A percentile compares a stretch with the other conserved stretches of the same genome.
These are phyloP conservation scores for Pholiota microspora DNA, from an alignment of 768 basidiomycete species.

Conservation along the genomic window DNA sequence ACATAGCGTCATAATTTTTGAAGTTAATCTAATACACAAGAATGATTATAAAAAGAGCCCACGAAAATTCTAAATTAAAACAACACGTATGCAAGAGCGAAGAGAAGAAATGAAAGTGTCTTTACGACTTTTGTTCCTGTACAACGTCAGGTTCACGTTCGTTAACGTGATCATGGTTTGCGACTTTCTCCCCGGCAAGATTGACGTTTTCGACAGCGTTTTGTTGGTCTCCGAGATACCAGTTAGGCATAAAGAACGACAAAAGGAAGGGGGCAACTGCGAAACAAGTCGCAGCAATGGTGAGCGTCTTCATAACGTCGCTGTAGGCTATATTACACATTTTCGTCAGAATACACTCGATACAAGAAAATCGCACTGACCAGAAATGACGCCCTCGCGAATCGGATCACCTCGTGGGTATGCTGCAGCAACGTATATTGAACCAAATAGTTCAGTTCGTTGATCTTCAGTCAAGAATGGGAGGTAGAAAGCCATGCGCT, in stretches of 20 bases:
- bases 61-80: too few relatives aligned
- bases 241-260: slow-evolving; percentile 61
- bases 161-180: slow-evolving; percentile 8
- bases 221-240: slow-evolving; percentile 67
- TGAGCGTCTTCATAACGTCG: slow-evolving; percentile 56
- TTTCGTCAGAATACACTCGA: too few relatives aligned
- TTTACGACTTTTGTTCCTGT: too few relatives aligned
- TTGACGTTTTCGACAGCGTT: slow-evolving; percentile 60
- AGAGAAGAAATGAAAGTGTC: too few relatives aligned
- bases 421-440: slow-evolving; percentile 48
- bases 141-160: too few relatives aligned
- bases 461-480: slow-evolving; percentile 43
- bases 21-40: too few relatives aligned
- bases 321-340: slow-evolving; percentile 38
- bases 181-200: slow-evolving; percentile 26
- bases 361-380: too few relatives aligned
- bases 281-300: slow-evolving; percentile 50
- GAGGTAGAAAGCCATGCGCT: slow-evolving; percentile 51
- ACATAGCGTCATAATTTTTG: too few relatives aligned
- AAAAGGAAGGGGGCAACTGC: slow-evolving; percentile 58
- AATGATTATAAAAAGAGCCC: too few relatives aligned
- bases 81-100: too few relatives aligned
- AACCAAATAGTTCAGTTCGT: slow-evolving; percentile 49
- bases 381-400: slow-evolving; percentile 61
- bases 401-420: slow-evolving; percentile 54